Evolutionary conservation across 2,329 filamentous ascomycete species (phyloP), one percentile per base, ranked within the genome.

Genomic region (Colletotrichum tofieldiae): DNA sequence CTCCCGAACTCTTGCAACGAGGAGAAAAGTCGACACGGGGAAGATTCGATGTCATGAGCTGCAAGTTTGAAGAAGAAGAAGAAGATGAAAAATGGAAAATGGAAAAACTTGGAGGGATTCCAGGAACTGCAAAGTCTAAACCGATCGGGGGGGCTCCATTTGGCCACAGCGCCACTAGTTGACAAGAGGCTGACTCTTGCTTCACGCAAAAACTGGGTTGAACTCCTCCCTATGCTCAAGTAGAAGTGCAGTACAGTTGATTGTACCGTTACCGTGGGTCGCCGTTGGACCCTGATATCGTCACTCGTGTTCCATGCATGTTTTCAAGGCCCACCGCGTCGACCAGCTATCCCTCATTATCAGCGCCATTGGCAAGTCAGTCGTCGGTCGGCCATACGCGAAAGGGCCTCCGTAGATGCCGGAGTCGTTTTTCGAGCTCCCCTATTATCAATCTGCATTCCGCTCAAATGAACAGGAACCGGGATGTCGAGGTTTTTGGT

Each of bases 241-340:
- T 39, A 45, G 32, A 18, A 37, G 32, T 5, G 20, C 8, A 3
- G 8, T n/a, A 43, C 41, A 7, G 29, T 32, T 39, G 18, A 32
- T 37, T 8, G 45, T 26, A 39, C n/a, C 62, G 20, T 16, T 45
- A 14, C 23, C 16, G 49, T 66, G 49, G 54, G 49, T 56, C 54
- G 55, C 64, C 54, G 23, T 59, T 71, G 29, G 62, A 26, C 26
- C 49, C 59, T 60, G 60, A 64, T 54, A 64, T 72, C 54, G 65
- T 72, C 70, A 72, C 54, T 64, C 45, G 54, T 65, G 70, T 69
- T 69, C 69, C 65, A 72, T 59, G 51, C 35, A 45, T 52, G 43
- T 72, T 63, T 47, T 55, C 63, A 23, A 67, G 63, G 67, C 49
- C 67, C 67, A 71, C 67, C 56, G 14, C 55, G 63, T 61, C 63